Evolutionary conservation across 202 grass and related monocot genomes (phyloP), one percentile per base, ranked within the genome.

Genomic region (Saccharum hybrid): DNA sequence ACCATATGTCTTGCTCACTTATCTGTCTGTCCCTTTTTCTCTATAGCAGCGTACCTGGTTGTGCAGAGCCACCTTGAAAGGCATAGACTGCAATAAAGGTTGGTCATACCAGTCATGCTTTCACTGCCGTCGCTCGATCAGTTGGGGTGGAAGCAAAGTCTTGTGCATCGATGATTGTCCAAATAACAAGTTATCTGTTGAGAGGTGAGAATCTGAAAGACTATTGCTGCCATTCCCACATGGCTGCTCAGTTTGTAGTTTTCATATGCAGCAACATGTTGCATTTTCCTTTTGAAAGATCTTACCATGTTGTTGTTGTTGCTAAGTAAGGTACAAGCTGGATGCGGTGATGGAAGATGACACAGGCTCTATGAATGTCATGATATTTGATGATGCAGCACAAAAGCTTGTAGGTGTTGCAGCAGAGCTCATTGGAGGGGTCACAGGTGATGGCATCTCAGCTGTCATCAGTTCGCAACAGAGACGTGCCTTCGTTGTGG

Each of bases 311-410:
- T 63, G 45, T 10, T 66, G 11, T 67, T 61, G 10, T 86, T 0
- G 70, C 46, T 30, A 67, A 4, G n/a, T 13, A 68, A 86, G 71
- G 13, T 86, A 42, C 28, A 75, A 86, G 77, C 39, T 86, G 63
- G 26, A 75, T 75, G 77, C 63, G 4, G 3, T 46, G 19, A 41
- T 68, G 3, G 62, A 60, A 68, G 84, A 86, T 15, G 2, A 2
- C 0, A 86, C 61, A 11, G 84, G 70, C 0, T 26, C 60, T 16
- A 75, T 75, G 77, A 68, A 81, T n/a, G 31, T 81, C 18, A 48
- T 86, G 77, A 86, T 75, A n/a, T 81, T 81, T 59, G 48, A 18
- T 5, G 71, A 31, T 1, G 3, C 7, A 0, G 62, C 38, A 2
- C 14, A n/a, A 13, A 1, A 15, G 33, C 37, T 81, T 19, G 3